These are phyloP conservation scores for Xylariomycetidae sp. DNA, from an alignment of 2,329 filamentous ascomycete species.

Conservation along the genomic window DNA sequence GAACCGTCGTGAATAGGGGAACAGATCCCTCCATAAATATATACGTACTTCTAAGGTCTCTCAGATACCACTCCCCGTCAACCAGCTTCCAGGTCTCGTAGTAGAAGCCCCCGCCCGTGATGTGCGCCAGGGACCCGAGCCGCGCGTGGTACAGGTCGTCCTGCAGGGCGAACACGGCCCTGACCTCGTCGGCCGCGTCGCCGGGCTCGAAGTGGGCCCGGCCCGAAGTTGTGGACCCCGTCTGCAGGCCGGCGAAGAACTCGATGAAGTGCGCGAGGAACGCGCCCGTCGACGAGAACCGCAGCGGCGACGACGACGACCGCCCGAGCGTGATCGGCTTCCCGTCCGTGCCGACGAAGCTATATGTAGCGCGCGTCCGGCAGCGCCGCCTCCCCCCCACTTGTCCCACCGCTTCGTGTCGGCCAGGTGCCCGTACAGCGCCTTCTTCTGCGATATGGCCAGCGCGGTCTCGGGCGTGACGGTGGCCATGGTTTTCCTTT, in stretches of 20 bases:
- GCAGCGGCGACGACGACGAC: not conserved
- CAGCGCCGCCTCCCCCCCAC: constrained; percentile 17
- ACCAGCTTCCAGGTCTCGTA: constrained; percentile 18
- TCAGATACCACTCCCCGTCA: constrained; percentile 18
- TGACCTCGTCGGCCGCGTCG: constrained; percentile 19
- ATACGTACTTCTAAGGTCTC: constrained; percentile 13
- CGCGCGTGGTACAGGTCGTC: constrained; percentile 13
- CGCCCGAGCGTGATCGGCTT: constrained; percentile 3
- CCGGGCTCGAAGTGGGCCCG: constrained; percentile 18
- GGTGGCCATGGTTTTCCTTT: constrained; percentile 14
- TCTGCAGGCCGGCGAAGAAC: constrained; percentile 15
- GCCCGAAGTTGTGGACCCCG: no score
- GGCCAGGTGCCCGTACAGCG: constrained; percentile 20
- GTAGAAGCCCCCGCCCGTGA: constrained; percentile 19
- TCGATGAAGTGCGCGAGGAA: constrained; percentile 14
- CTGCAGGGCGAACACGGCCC: constrained; percentile 18
- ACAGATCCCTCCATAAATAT: no score
- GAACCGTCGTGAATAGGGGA: no score
- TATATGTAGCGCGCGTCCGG: constrained; percentile 16
- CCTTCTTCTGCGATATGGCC: constrained; percentile 22
- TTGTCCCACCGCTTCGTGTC: constrained; percentile 22
- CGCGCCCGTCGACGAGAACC: constrained; percentile 8
- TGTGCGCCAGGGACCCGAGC: constrained; percentile 13
- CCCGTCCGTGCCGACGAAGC: constrained; percentile 11
- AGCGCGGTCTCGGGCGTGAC: constrained; percentile 17